Evolutionary conservation across 2,329 filamentous ascomycete genomes (phyloP), one percentile per base, ranked within the genome.

Genomic region (Xylaria sp.): DNA sequence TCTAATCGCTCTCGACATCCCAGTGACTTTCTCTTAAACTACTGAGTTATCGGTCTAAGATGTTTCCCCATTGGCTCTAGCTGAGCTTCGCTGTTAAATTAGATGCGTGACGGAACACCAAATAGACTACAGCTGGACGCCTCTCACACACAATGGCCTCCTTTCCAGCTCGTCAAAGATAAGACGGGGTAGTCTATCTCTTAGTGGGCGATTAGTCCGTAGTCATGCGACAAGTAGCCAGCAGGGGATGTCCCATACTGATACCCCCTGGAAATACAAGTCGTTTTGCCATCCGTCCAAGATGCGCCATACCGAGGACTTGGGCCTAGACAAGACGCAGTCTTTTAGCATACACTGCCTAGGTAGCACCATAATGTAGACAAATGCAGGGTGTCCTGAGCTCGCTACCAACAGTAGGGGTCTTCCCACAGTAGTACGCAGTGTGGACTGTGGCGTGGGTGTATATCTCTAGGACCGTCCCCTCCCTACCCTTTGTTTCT

Each of bases 141-240:
- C 66, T 65, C 66, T 2, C 25, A 25, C 28, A 62, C 13, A 50
- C 31, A 39, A 68, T 61, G 50, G 48, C 66, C 57, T 37, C 31
- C 31, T 23, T 37, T 59, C 57, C 56, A 57, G 66, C 66, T 58
- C 54, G 41, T 63, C 39, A 58, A 63, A 66, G 67, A 66, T 69
- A 69, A 69, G 66, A 51, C 31, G 56, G 56, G 56, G 65, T 59
- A 63, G 18, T 15, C 34, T 62, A 10, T 41, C n/a, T n/a, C 39
- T 15, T 15, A 28, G 52, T 18, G 58, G 20, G 15, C 52, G 50
- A 28, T 37, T 41, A 25, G 34, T n/a, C 46, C 44, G 41, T 28
- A n/a, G 31, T 39, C 28, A 25, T 48, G 20, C n/a, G 8, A 20
- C 25, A 4, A 37, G 66, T 68, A 68, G 28, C 56, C 50, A 65